Evolutionary conservation across 2,329 filamentous ascomycete genomes (phyloP), one percentile per base, ranked within the genome.

Genomic region (Aureobasidium sp.): DNA sequence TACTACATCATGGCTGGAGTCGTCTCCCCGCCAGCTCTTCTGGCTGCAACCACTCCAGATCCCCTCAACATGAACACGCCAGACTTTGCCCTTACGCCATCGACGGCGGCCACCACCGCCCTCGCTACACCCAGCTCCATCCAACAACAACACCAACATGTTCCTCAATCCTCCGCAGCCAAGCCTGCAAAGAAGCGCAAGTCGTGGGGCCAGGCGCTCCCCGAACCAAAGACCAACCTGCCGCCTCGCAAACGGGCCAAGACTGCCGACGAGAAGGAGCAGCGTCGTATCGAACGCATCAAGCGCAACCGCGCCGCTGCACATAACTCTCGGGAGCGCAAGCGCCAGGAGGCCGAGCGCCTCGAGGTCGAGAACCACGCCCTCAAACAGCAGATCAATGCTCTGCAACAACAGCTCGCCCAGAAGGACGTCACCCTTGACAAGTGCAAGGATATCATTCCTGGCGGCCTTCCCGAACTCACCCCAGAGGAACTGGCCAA

Each of bases 231-330:
- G 83, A 97, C 94, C 36, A 95, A 93, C 72, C 85, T 97, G 8
- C 93, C 93, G 64, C 93, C 93, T 42, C 87, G 92, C 68, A 99
- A 99, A 85, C 91, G 94, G 65, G 94, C 94, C 69, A 99, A 97
- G 84, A 99, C 94, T 2, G 93, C 96, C 70, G 94, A 97, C 71
- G 94, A 99, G 77, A 99, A 99, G 79, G 94, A 97, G 78, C 94
- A 99, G 77, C 89, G 94, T 48, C 89, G 94, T 65, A 95, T 97
- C 61, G 94, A 99, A 80, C 90, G 94, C 65, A 94, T 99, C 67
- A 90, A 97, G 69, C 88, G 94, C 48, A 99, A 99, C 74, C 90
- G 94, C 67, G 90, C 92, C 64, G 94, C 94, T 49, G 94, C 94
- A 44, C 94, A 97, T 81, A 97, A 95, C 63, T 99, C 94, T 4